A percentile compares a stretch with the other conserved stretches of the same genome.
Conservation (phyloP, 2,329 filamentous ascomycete species). For the Penicillium sp. region DNA sequence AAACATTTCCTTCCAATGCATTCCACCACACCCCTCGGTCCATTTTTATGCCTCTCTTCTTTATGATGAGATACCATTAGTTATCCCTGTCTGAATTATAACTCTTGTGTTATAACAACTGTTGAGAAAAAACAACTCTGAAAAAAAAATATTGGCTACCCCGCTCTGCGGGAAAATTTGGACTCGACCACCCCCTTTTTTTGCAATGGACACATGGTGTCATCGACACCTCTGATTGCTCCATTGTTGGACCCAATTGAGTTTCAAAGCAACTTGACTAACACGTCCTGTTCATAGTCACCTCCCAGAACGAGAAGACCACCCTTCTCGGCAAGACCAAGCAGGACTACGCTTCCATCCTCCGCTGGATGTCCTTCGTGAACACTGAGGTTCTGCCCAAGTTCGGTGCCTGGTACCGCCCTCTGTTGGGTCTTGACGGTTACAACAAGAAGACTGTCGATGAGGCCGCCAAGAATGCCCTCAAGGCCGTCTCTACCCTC, state of each 20-base stretch:
- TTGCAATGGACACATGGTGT: conserved; percentile 15
- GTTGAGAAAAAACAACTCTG: conserved; percentile 75
- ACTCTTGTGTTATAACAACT: conserved; percentile 68
- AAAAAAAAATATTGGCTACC: conserved; percentile 65
- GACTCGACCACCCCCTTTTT: conserved; percentile 16
- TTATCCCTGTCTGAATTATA: conserved; percentile 98
- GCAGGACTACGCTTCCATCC: conserved; percentile 98
- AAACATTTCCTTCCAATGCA: conserved; percentile 10
- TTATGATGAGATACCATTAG: conserved; percentile 79
- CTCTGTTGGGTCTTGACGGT: conserved; percentile 72
- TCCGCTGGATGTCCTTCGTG: conserved; percentile 97
- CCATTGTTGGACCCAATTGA: conserved; percentile 7
- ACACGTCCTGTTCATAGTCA: conserved; percentile 59
- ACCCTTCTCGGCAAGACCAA: conserved; percentile 99
- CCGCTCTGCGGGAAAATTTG: conserved; percentile 24
- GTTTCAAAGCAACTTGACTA: conserved; percentile 21
- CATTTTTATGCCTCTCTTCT: conserved; percentile 15
- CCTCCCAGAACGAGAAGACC: conserved; percentile 99
- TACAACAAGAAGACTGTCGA: conserved; percentile 99
- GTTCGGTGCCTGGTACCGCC: conserved; percentile 79
- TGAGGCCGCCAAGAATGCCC: conserved; percentile 66
- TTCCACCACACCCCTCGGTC: conserved; percentile 1
- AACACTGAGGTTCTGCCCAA: conserved; percentile 78
- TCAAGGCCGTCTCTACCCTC: conserved; percentile 67
- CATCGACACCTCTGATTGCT: conserved; percentile 16